These are phyloP conservation scores for Cryptococcus maquisensis DNA, from an alignment of 1,284 basidiomycete genomes.

Conservation along the genomic window DNA sequence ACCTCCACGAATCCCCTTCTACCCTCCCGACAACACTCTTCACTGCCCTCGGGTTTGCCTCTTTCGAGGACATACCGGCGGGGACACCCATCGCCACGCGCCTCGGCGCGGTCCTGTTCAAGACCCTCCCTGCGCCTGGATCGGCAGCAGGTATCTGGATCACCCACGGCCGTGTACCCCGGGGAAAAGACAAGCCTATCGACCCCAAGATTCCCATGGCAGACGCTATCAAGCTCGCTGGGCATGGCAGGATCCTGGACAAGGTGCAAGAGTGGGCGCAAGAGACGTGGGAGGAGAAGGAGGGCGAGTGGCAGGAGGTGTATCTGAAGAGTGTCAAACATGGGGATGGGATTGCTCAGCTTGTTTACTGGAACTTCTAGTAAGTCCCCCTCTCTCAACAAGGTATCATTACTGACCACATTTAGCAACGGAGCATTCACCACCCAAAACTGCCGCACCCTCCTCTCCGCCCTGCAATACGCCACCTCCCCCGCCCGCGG, in stretches of 20 bases:
- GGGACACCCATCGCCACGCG: conserved; percentile 49
- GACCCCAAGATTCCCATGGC: conserved; percentile 50
- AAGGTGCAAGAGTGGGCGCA: conserved; percentile 46
- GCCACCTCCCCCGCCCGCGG: conserved; percentile 37
- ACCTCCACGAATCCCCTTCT: conserved; percentile 33
- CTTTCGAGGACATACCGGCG: conserved; percentile 24
- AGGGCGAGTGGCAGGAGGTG: conserved; percentile 50
- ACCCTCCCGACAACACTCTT: conserved; percentile 24
- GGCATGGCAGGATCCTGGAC: conserved; percentile 33
- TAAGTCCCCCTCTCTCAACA: conserved; percentile 19
- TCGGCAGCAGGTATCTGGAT: conserved; percentile 47
- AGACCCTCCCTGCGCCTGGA: conserved; percentile 24
- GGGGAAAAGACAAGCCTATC: conserved; percentile 43
- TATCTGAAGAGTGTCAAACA: conserved; percentile 45
- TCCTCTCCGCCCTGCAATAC: conserved; percentile 47
- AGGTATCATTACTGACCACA: neutral
- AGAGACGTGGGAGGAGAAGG: conserved; percentile 26
- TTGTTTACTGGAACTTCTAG: conserved; percentile 52
- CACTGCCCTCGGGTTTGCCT: conserved; percentile 13
- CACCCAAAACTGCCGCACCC: conserved; percentile 47
- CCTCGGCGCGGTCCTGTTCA: conserved; percentile 50
- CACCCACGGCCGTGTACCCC: conserved; percentile 49
- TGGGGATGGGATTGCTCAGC: conserved; percentile 36
- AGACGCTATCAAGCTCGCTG: conserved; percentile 40
- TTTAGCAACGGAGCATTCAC: conserved; percentile 50